phyloP scores from a whole-genome alignment of 2,329 filamentous ascomycete species.

The Magnaporthiopsis rhizophila region DNA sequence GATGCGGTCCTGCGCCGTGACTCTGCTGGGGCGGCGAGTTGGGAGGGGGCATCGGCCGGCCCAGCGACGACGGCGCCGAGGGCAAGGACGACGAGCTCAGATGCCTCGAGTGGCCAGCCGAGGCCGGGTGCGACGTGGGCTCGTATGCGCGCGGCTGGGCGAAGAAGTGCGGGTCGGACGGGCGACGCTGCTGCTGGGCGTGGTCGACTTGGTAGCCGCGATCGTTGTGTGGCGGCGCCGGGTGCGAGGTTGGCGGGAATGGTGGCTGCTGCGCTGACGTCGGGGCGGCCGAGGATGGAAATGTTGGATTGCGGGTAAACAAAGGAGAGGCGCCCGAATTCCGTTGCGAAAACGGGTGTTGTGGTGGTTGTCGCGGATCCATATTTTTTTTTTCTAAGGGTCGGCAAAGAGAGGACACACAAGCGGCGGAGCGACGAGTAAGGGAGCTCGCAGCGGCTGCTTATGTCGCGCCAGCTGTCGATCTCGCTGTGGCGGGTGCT shows the following conservation, averaged over 20 bases:
- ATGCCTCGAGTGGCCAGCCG: conserved; percentile 30
- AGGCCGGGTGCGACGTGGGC: conserved; percentile 19
- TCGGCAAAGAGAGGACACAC: not conserved
- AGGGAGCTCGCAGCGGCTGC: not conserved
- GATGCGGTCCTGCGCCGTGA: conserved; percentile 17
- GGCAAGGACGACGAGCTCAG: conserved; percentile 37
- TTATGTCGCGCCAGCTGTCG: not conserved
- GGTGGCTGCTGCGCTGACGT: conserved; percentile 11
- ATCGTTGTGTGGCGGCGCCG: conserved; percentile 15
- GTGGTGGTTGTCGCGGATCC: conserved; percentile 26
- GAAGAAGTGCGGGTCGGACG: conserved; percentile 36
- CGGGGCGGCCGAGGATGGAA: conserved; percentile 16
- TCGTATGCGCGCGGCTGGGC: conserved; percentile 27
- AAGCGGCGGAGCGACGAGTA: not conserved
- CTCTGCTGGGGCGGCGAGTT: conserved; percentile 33
- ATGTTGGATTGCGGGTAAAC: conserved; percentile 21
- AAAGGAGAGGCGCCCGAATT: conserved; percentile 22
- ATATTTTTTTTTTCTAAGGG: conserved; percentile 15
- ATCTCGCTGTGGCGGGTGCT: not conserved
- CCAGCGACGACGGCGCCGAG: conserved; percentile 24
- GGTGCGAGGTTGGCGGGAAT: conserved; percentile 13
- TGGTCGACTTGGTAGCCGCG: conserved; percentile 21
- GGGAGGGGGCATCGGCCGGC: conserved; percentile 37
- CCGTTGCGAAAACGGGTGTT: conserved; percentile 23
- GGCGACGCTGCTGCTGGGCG: conserved; percentile 26